phyloP scores from a whole-genome alignment of 306 rosid genomes.

The Quercus agrifolia region DNA sequence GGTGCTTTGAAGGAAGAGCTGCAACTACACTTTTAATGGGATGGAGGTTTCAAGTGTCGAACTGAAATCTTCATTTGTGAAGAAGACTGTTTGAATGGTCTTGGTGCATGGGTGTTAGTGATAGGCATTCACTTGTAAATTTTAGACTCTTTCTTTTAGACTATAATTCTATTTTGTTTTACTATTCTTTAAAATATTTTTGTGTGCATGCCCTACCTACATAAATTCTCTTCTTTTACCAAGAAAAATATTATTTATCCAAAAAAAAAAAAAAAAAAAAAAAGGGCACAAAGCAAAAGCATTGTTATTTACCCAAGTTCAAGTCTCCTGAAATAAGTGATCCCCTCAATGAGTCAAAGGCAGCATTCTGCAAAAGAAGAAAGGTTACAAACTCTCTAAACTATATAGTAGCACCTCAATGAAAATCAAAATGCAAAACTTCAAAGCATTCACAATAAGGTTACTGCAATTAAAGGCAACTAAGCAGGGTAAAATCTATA shows the following conservation, averaged over 20 bases:
- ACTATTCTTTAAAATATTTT: too few species aligned
- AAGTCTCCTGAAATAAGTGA: constrained; percentile 51
- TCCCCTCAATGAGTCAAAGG: constrained; percentile 77
- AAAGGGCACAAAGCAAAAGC: constrained; percentile 5
- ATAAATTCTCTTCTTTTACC: too few species aligned
- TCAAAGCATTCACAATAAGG: background rate
- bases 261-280: background rate
- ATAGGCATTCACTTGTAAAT: too few species aligned
- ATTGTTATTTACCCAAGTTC: constrained; percentile 46
- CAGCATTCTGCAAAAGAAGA: constrained; percentile 72
- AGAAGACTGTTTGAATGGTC: too few species aligned
- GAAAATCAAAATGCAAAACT: background rate
- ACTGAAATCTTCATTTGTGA: too few species aligned
- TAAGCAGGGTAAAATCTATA: background rate
- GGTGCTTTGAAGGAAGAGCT: too few species aligned
- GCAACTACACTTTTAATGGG: too few species aligned
- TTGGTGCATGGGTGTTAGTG: too few species aligned
- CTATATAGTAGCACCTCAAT: constrained; percentile 3
- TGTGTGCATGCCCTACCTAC: too few species aligned
- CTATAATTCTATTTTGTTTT: too few species aligned
- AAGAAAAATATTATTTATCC: background rate
- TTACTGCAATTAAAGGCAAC: background rate
- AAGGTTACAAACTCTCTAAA: constrained; percentile 17
- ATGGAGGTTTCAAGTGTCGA: too few species aligned
- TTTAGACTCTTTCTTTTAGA: too few species aligned